A percentile compares a stretch with the other conserved stretches of the same genome.
phyloP scores from a whole-genome alignment of 75 land plant species.

The Isoetes taiwanensis region DNA sequence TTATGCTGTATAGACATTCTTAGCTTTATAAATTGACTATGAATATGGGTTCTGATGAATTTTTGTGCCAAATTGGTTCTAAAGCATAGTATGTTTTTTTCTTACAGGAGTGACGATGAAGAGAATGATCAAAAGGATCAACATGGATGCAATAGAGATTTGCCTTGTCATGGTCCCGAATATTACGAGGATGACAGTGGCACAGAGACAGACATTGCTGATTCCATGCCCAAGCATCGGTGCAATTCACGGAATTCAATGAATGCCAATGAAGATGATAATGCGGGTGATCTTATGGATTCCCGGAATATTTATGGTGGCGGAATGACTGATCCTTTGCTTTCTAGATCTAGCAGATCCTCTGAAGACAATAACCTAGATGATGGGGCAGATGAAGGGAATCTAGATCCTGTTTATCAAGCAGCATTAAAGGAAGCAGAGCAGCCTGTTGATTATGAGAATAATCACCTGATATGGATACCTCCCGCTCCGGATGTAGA shows the following conservation, averaged over 20 bases:
- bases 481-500: constrained; percentile 71
- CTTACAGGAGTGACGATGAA: constrained; percentile 49
- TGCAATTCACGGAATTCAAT: constrained; percentile 37
- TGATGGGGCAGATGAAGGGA: constrained; percentile 17
- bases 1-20: too few relatives aligned
- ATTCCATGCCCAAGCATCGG: constrained; percentile 21
- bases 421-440: constrained; percentile 12
- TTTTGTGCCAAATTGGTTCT: too few relatives aligned
- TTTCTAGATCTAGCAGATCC: constrained; percentile 18
- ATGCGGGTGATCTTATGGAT: constrained; percentile 17
- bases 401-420: constrained; percentile 18
- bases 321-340: not conserved
- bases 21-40: too few relatives aligned
- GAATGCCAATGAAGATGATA: constrained; percentile 21
- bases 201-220: constrained; percentile 31
- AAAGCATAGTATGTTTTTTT: too few relatives aligned
- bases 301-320: not conserved
- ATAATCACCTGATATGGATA: constrained; percentile 47
- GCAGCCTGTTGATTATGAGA: constrained; percentile 53
- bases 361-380: constrained; percentile 16
- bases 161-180: constrained; percentile 25
- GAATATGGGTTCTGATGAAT: too few relatives aligned
- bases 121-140: constrained; percentile 28
- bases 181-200: constrained; percentile 35
- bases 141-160: constrained; percentile 21